phyloP scores from a whole-genome alignment of 495 filamentous ascomycete genomes.

The Trypethelium eluteriae region DNA sequence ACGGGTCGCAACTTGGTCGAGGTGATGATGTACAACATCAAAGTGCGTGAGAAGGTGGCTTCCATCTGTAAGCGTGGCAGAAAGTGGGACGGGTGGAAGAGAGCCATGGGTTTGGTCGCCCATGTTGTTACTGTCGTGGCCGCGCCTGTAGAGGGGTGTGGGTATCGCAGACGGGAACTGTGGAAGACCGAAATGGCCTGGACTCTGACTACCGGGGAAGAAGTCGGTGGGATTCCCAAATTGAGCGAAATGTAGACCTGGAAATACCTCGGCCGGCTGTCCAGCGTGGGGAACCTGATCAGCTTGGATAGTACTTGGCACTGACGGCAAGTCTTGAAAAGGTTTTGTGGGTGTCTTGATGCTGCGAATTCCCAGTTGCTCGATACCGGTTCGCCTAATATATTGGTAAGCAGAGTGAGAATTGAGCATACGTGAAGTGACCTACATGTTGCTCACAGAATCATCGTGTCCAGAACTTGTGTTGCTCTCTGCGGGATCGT shows the following conservation, averaged over 20 bases:
- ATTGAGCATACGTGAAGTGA: background rate
- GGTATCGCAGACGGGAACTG: constrained; percentile 25
- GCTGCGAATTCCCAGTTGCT: background rate
- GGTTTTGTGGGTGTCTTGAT: background rate
- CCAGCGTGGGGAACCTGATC: constrained; percentile 11
- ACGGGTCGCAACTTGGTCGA: constrained; percentile 17
- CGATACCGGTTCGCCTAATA: background rate
- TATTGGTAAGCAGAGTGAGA: background rate
- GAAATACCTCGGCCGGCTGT: background rate
- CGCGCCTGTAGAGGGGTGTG: constrained; percentile 21
- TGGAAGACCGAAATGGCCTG: background rate
- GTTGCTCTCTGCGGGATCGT: background rate
- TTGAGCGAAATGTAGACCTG: background rate
- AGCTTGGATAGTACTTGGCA: background rate
- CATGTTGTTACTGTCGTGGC: background rate
- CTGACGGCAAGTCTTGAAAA: background rate
- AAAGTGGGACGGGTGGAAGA: background rate
- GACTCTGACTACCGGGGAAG: background rate
- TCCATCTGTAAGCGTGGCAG: constrained; percentile 16
- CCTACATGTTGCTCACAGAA: background rate
- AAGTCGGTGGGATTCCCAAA: background rate
- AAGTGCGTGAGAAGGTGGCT: constrained; percentile 21
- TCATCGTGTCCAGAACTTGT: background rate
- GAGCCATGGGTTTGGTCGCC: background rate
- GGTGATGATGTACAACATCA: constrained; percentile 24